Conservation (phyloP, 495 filamentous ascomycete species). For the Hypomontagnella submonticulosa region DNA sequence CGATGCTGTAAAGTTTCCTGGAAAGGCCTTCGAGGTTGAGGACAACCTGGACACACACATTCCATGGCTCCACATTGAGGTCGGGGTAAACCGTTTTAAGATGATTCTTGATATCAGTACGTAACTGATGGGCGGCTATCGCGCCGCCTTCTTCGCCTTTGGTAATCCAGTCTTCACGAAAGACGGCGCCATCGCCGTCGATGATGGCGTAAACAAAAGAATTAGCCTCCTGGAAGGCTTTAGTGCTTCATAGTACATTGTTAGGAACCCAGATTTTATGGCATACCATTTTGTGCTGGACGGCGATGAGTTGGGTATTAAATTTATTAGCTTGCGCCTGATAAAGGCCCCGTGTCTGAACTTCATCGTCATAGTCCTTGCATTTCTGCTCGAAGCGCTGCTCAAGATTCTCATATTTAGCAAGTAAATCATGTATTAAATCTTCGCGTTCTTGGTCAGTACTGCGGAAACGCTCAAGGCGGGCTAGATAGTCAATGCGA, state of each 20-base stretch:
- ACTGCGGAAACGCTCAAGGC: conserved; percentile 24
- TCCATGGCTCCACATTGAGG: conserved; percentile 56
- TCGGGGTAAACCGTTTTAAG: conserved; percentile 53
- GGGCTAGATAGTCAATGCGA: conserved; percentile 24
- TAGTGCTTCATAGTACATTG: neutral
- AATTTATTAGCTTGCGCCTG: conserved; percentile 31
- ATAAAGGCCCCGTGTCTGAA: conserved; percentile 27
- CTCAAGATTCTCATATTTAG: conserved; percentile 26
- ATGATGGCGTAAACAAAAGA: conserved; percentile 70
- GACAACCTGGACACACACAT: conserved; percentile 71
- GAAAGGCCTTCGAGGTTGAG: conserved; percentile 68
- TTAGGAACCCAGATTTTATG: neutral
- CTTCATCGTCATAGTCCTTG: conserved; percentile 28
- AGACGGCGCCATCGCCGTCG: conserved; percentile 72
- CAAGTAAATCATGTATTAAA: conserved; percentile 33
- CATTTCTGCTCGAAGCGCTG: conserved; percentile 33
- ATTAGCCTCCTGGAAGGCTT: conserved; percentile 48
- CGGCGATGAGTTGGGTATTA: conserved; percentile 19
- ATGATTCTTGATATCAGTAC: conserved; percentile 61
- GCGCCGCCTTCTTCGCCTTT: conserved; percentile 66
- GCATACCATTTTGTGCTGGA: conserved; percentile 33
- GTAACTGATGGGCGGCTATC: conserved; percentile 64
- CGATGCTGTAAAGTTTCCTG: conserved; percentile 59
- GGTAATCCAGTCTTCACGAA: conserved; percentile 65
- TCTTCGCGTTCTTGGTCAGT: conserved; percentile 34